These are phyloP conservation scores for Pseudogymnoascus sp. DNA, from an alignment of 2,329 filamentous ascomycete genomes.

Conservation along the genomic window DNA sequence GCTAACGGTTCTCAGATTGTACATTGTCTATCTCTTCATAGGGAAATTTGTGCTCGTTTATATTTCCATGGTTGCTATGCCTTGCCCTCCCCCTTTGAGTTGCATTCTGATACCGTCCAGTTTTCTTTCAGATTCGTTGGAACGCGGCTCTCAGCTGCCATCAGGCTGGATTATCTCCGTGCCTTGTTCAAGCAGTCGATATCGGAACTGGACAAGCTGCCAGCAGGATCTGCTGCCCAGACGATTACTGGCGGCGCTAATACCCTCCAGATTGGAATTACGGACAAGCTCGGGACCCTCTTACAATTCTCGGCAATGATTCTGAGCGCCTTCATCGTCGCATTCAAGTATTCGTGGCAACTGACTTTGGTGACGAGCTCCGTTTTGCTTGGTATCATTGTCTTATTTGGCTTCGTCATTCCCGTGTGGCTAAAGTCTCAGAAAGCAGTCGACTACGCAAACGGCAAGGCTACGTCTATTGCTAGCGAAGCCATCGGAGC, in stretches of 20 bases:
- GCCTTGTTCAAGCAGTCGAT: constrained; percentile 57
- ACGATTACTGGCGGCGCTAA: constrained; percentile 50
- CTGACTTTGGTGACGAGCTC: constrained; percentile 51
- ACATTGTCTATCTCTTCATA: constrained; percentile 63
- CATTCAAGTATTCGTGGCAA: constrained; percentile 49
- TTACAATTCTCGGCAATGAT: constrained; percentile 47
- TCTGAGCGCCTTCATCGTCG: constrained; percentile 43
- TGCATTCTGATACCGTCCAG: constrained; percentile 30
- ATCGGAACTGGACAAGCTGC: constrained; percentile 58
- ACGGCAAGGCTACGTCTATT: constrained; percentile 48
- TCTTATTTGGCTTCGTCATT: constrained; percentile 40
- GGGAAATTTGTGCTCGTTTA: constrained; percentile 57
- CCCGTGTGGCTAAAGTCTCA: constrained; percentile 48
- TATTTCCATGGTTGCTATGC: constrained; percentile 43
- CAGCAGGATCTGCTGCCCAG: constrained; percentile 46
- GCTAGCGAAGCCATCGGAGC: constrained; percentile 52
- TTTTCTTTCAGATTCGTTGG: constrained; percentile 54
- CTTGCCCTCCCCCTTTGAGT: constrained; percentile 32
- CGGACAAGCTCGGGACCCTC: constrained; percentile 51
- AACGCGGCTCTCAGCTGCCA: constrained; percentile 50
- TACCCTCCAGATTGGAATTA: constrained; percentile 55
- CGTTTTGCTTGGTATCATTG: constrained; percentile 45
- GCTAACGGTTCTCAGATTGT: constrained; percentile 39
- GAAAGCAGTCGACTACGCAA: constrained; percentile 37
- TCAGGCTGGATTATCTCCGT: constrained; percentile 56